A percentile compares a stretch with the other conserved stretches of the same genome.
phyloP scores from a whole-genome alignment of 306 rosid genomes.

The Citrullus amarus region DNA sequence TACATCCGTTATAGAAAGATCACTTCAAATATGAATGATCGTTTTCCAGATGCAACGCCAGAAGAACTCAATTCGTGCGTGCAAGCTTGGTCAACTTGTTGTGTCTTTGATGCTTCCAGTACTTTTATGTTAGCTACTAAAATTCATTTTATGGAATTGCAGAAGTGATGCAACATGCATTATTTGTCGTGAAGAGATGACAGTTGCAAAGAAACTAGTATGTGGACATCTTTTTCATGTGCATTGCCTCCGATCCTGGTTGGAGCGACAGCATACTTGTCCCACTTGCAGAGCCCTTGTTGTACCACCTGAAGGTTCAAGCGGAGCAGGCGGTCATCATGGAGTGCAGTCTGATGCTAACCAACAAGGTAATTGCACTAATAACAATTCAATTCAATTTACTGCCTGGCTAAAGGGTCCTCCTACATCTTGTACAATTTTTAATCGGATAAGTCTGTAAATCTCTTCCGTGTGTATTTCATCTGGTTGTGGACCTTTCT shows the following conservation, averaged over 20 bases:
- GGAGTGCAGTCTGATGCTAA: slow-evolving; percentile 55
- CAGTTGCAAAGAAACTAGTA: slow-evolving; percentile 84
- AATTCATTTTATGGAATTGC: slow-evolving; percentile 22
- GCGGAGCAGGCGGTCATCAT: slow-evolving; percentile 46
- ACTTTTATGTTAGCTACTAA: slow-evolving; percentile 9
- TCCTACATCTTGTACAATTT: neutral
- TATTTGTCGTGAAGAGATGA: slow-evolving; percentile 99
- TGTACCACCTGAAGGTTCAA: slow-evolving; percentile 82
- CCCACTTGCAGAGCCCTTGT: slow-evolving; percentile 97
- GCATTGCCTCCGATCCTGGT: slow-evolving; percentile 95
- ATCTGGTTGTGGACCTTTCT: neutral
- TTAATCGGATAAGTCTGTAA: neutral
- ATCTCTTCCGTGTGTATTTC: neutral
- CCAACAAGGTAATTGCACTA: slow-evolving; percentile 41
- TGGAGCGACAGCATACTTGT: slow-evolving; percentile 96
- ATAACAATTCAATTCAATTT: neutral
- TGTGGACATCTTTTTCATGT: slow-evolving; percentile 97
- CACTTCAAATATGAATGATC: slow-evolving; percentile 97
- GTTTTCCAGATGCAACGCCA: slow-evolving; percentile 92
- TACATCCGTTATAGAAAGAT: slow-evolving; percentile 87
- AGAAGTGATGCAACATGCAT: slow-evolving; percentile 97
- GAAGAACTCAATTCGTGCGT: slow-evolving; percentile 94
- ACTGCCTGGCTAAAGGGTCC: neutral
- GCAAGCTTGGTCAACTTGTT: slow-evolving; percentile 1
- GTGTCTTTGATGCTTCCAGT: neutral